Evolutionary conservation across 352 stramenopile species (phyloP), one percentile per base, ranked within the genome.

Genomic region (Phytophthora brassicae): DNA sequence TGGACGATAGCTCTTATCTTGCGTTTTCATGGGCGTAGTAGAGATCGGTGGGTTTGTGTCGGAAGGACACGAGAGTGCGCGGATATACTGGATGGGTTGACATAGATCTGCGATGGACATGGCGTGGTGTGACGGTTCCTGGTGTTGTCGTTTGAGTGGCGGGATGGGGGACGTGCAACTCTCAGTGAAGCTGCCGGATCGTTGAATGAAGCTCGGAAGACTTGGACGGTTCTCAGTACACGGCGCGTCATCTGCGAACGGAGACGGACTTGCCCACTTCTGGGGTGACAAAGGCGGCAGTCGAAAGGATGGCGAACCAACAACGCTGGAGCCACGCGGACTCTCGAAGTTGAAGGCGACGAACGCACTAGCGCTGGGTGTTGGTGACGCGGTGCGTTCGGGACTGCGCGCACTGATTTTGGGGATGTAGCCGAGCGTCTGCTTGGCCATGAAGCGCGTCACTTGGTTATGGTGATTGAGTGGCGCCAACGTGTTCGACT

Each of bases 31-130:
- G 0, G 54, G 42, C 38, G 48, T 64, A 19, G 51, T 23, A 19
- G 47, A 28, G 23, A 28, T 38, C 38, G 47, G 66, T n/a, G 51
- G 53, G 47, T 84, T 84, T n/a, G 81, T 77, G 56, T 92, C 82
- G 20, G 82, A 92, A 23, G 82, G 82, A 68, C 82, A 92, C 22
- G 82, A 92, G 14, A 79, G 64, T 20, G 82, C 77, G 16, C 82
- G 79, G 51, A 88, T 65, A 72, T 92, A 92, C 31, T 56, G 63
- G 47, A 87, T 81, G 0, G 82, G 82, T 43, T 77, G 72, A 41
- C 79, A 78, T 19, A 89, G 72, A 17, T 87, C 76, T 6, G 79
- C 72, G 28, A 83, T 74, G 28, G 64, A 72, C 63, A 73, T 76
- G 54, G 42, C 9, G 45, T 67, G 67, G 48, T 60, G 66, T 24